Percentiles rank a stretch among this genome's conserved stretches.
Conservation (phyloP, 805 yeast genomes). For the Ogataea sp. region DNA sequence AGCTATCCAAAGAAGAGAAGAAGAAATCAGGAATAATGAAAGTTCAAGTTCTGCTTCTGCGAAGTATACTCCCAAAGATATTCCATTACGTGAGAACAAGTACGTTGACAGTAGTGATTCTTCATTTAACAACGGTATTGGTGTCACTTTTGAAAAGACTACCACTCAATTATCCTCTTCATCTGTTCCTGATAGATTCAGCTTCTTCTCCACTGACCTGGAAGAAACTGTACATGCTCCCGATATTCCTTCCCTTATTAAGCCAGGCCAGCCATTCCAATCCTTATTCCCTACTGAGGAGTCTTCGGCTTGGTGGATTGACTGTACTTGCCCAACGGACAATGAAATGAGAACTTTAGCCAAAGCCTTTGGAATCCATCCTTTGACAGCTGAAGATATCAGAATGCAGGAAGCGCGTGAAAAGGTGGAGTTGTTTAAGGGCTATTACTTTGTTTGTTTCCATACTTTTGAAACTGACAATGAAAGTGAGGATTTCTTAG, state of each 20-base stretch:
- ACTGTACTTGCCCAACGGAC: conserved; percentile 90
- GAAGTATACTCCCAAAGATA: conserved; percentile 66
- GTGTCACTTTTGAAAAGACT: conserved; percentile 1
- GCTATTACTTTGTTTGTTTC: conserved; percentile 92
- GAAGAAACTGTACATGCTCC: conserved; percentile 89
- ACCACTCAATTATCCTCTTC: neutral
- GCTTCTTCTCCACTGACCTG: conserved; percentile 71
- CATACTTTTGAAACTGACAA: conserved; percentile 88
- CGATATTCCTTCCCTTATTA: conserved; percentile 69
- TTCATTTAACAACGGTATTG: neutral
- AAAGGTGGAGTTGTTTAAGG: conserved; percentile 86
- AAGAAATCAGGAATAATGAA: conserved; percentile 24
- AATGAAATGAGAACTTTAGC: conserved; percentile 88
- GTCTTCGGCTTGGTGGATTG: conserved; percentile 92
- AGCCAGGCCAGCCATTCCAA: conserved; percentile 55
- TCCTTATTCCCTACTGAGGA: conserved; percentile 53
- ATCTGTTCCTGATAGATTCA: conserved; percentile 60
- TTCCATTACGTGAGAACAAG: too few relatives aligned
- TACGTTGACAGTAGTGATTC: neutral
- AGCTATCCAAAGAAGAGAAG: conserved; percentile 25
- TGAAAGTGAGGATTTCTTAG: conserved; percentile 76
- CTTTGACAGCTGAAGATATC: conserved; percentile 95
- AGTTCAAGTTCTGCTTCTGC: conserved; percentile 44
- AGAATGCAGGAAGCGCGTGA: conserved; percentile 95
- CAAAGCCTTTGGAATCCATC: conserved; percentile 95